Conservation (phyloP, 257 asterid species). For the Lantana camara region DNA sequence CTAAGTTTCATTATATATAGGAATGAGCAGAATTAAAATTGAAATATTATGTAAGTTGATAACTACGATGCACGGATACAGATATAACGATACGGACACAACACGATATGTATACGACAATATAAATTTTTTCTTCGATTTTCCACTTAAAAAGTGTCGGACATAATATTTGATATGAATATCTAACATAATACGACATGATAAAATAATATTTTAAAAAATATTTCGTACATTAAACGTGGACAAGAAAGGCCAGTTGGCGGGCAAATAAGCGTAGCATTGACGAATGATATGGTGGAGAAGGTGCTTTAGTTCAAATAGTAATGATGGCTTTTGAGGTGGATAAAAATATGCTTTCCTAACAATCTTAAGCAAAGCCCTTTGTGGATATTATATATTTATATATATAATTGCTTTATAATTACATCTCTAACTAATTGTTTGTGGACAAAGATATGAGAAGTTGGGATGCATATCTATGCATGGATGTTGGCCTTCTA, state of each 20-base stretch:
- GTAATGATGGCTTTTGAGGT: constrained; percentile 28
- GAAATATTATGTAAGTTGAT: constrained; percentile 2
- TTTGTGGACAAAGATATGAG: not conserved
- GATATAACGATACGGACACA: too few relatives aligned
- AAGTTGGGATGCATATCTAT: not conserved
- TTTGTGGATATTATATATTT: too few relatives aligned
- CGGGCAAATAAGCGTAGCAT: constrained; percentile 36
- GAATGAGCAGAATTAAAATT: not conserved
- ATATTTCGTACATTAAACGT: too few relatives aligned
- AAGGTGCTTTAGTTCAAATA: constrained; percentile 26
- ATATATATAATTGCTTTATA: constrained; percentile 34
- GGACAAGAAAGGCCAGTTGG: not conserved
- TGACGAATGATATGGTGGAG: constrained; percentile 43
- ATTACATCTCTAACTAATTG: constrained; percentile 43
- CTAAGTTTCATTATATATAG: not conserved
- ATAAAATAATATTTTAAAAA: too few relatives aligned
- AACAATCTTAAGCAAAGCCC: constrained; percentile 29
- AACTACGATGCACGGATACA: not conserved
- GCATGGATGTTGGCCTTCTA: constrained; percentile 1
- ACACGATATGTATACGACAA: too few relatives aligned
- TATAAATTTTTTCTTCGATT: too few relatives aligned
- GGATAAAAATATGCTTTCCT: constrained; percentile 33
- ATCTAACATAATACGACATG: too few relatives aligned
- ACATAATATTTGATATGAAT: too few relatives aligned
- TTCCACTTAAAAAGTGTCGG: too few relatives aligned